Conservation (phyloP, 148 eudicot species). For the Rhododendron williamsianum region DNA sequence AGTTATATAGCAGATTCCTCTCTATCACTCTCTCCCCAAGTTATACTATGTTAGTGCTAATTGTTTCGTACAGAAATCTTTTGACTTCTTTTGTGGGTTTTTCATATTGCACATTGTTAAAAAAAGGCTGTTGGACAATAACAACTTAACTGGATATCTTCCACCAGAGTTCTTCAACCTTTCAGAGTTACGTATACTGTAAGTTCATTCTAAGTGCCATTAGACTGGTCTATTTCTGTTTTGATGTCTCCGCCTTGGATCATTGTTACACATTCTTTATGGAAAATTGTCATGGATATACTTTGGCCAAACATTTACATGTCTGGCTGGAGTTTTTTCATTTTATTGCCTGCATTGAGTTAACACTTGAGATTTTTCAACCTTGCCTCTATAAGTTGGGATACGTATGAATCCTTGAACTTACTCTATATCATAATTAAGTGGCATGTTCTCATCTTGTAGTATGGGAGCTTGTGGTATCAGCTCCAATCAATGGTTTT, state of each 20-base stretch:
- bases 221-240: not conserved
- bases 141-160: conserved; percentile 68
- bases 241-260: not conserved
- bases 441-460: conserved; percentile 1
- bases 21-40: not conserved
- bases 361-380: not conserved
- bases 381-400: not conserved
- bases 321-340: not conserved
- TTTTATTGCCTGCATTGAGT: not conserved
- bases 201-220: conserved; percentile 20
- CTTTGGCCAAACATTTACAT: not conserved
- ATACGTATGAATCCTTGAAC: not conserved
- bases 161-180: conserved; percentile 55
- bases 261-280: not conserved
- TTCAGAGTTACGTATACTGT: conserved; percentile 57
- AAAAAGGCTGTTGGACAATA: conserved; percentile 78
- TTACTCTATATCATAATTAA: not conserved
- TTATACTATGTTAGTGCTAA: not conserved
- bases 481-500: not conserved
- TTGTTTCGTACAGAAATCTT: not conserved
- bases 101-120: conserved; percentile 2
- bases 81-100: conserved; percentile 10
- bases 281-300: not conserved
- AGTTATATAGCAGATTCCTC: conserved; percentile 27
- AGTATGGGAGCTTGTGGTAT: not conserved